A percentile compares a stretch with the other conserved stretches of the same genome.
Conservation (phyloP, 805 yeast genomes). For the Wickerhamomyces sydowiorum region DNA sequence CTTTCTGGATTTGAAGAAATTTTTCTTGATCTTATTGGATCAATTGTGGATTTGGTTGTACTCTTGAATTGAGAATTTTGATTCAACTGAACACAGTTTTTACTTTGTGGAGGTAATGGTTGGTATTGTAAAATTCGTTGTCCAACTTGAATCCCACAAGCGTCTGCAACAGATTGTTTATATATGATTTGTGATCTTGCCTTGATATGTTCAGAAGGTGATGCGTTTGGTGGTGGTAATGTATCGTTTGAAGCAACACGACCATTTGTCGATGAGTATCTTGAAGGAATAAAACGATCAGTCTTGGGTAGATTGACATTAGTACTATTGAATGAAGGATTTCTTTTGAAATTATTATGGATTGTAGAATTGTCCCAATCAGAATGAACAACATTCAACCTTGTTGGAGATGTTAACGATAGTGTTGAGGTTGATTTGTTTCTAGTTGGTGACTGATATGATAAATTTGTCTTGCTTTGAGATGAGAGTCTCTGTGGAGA, state of each 20-base stretch:
- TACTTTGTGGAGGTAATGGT: slow-evolving; percentile 68
- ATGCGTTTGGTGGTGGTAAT: slow-evolving; percentile 40
- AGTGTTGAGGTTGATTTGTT: slow-evolving; percentile 24
- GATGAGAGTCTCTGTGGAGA: not conserved
- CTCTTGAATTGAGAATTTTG: slow-evolving; percentile 16
- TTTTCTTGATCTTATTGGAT: slow-evolving; percentile 65
- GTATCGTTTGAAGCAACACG: slow-evolving; percentile 33
- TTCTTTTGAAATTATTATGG: slow-evolving; percentile 15
- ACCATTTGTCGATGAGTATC: slow-evolving; percentile 44
- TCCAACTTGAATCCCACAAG: slow-evolving; percentile 84
- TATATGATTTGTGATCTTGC: slow-evolving; percentile 44
- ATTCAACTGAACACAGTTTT: slow-evolving; percentile 19
- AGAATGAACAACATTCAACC: slow-evolving; percentile 36
- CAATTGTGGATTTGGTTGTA: slow-evolving; percentile 35
- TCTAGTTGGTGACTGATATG: not conserved
- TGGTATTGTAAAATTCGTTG: slow-evolving; percentile 81
- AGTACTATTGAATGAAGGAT: slow-evolving; percentile 20
- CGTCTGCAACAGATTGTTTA: slow-evolving; percentile 83
- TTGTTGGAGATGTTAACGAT: slow-evolving; percentile 40
- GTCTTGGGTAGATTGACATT: slow-evolving; percentile 23
- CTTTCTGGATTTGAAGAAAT: slow-evolving; percentile 87
- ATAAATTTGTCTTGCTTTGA: not conserved
- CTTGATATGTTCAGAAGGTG: slow-evolving; percentile 37
- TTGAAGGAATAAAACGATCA: slow-evolving; percentile 59
- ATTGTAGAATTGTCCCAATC: slow-evolving; percentile 27